A percentile compares a stretch with the other conserved stretches of the same genome.
Evolutionary conservation across 2,329 filamentous ascomycete genomes (phyloP).

Genomic region (Purpureocillium lavendulum): DNA sequence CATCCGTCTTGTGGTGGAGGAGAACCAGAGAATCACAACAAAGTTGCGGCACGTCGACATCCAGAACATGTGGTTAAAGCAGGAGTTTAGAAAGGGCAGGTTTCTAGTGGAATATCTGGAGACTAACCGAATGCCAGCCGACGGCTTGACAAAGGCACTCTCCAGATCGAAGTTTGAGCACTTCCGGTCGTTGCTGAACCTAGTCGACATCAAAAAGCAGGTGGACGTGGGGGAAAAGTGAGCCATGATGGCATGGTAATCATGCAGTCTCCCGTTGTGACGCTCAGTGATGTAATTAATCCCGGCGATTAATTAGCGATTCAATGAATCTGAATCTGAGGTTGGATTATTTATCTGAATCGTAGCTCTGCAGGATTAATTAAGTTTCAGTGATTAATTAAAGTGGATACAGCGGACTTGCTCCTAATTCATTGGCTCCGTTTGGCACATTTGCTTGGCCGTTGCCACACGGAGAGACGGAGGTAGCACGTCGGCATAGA

Average conservation of each 20-base stretch:
- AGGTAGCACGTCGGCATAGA: no score
- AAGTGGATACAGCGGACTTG: no score
- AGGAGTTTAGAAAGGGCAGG: no score
- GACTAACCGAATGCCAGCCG: slow-evolving; percentile 1
- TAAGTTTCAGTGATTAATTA: no score
- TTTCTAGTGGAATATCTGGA: background rate
- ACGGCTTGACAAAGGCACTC: background rate
- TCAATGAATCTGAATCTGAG: no score
- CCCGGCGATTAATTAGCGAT: no score
- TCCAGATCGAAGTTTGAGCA: background rate
- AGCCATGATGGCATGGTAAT: background rate
- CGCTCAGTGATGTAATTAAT: no score
- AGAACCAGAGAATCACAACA: slow-evolving; percentile 1
- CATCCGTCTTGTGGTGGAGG: slow-evolving; percentile 1
- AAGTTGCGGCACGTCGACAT: slow-evolving; percentile 4
- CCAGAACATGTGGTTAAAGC: slow-evolving; percentile 3
- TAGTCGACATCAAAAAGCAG: background rate
- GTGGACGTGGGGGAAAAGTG: background rate
- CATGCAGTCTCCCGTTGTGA: background rate
- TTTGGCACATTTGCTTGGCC: no score
- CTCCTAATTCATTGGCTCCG: no score
- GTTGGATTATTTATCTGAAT: no score
- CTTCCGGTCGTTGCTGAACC: background rate
- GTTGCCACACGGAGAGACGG: no score
- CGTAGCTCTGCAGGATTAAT: no score